Evolutionary conservation across 305 asterid genomes (phyloP).

Genomic region (Fraxinus sp.): DNA sequence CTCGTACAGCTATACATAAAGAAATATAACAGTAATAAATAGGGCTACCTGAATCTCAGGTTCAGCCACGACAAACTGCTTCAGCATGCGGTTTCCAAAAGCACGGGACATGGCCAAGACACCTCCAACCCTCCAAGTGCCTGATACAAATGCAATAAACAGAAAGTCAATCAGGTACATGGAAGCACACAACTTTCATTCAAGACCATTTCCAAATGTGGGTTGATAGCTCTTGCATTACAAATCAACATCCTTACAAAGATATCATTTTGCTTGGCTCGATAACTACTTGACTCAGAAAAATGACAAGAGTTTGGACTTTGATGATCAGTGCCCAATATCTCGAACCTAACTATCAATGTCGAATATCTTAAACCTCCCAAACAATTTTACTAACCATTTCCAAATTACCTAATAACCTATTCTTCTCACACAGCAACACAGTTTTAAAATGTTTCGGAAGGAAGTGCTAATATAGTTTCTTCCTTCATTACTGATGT

Average conservation of each 20-base stretch:
- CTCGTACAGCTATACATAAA: neutral
- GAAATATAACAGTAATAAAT: neutral
- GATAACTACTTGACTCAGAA: neutral
- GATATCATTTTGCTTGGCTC: neutral
- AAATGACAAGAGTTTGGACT: neutral
- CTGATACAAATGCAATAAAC: slow-evolving; percentile 38
- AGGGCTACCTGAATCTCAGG: slow-evolving; percentile 94
- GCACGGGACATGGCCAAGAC: slow-evolving; percentile 99
- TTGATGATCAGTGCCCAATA: neutral
- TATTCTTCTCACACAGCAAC: neutral
- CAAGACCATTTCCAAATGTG: slow-evolving; percentile 1
- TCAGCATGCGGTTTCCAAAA: slow-evolving; percentile 97
- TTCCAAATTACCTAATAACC: slow-evolving; percentile 3
- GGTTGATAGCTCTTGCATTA: neutral
- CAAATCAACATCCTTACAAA: neutral
- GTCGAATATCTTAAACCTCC: neutral
- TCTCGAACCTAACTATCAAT: neutral
- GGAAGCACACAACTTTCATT: neutral
- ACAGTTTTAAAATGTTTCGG: neutral
- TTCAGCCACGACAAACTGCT: slow-evolving; percentile 94
- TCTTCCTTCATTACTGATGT: neutral
- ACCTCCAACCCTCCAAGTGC: slow-evolving; percentile 99
- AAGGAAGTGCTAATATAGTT: neutral
- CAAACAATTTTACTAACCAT: neutral
- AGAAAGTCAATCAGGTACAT: slow-evolving; percentile 6